Evolutionary conservation across 176 grass and related monocot genomes (phyloP).

Genomic region (Bromus sterilis): DNA sequence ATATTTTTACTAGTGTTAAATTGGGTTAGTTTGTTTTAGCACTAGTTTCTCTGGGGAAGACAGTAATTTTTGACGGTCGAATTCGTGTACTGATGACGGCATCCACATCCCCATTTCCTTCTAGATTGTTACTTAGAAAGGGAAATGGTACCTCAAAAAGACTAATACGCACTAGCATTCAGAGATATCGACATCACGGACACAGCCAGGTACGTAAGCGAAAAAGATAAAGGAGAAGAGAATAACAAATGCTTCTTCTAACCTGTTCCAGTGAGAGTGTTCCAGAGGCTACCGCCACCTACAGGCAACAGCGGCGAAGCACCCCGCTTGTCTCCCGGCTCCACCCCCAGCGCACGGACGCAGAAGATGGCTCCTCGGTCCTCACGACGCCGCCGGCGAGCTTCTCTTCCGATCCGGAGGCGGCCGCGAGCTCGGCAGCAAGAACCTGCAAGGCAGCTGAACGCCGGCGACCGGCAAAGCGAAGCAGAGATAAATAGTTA

Average conservation of each 20-base stretch:
- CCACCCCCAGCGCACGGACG: not conserved
- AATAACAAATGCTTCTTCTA: not conserved
- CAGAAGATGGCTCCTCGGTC: not conserved
- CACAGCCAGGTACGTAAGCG: not conserved
- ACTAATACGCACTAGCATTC: not conserved
- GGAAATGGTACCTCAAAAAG: not conserved
- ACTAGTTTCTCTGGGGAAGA: not conserved
- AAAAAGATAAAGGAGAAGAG: not conserved
- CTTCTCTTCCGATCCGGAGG: not conserved
- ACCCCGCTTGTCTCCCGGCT: not conserved
- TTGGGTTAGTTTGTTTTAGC: not conserved
- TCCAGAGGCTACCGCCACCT: conserved; percentile 10
- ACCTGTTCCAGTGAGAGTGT: conserved; percentile 28
- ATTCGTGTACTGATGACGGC: not conserved
- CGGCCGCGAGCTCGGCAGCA: not conserved
- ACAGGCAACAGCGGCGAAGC: conserved; percentile 7
- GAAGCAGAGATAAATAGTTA: not conserved
- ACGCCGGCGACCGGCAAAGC: not conserved
- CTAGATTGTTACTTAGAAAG: not conserved
- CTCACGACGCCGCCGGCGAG: conserved; percentile 19
- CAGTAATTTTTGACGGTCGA: not conserved
- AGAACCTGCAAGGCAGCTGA: not conserved
- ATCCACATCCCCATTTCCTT: conserved; percentile 1
- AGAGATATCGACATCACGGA: not conserved
- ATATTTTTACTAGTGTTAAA: not conserved